Evolutionary conservation across 1,284 basidiomycete genomes (phyloP).

Genomic region (Mrakiaceae sp.): DNA sequence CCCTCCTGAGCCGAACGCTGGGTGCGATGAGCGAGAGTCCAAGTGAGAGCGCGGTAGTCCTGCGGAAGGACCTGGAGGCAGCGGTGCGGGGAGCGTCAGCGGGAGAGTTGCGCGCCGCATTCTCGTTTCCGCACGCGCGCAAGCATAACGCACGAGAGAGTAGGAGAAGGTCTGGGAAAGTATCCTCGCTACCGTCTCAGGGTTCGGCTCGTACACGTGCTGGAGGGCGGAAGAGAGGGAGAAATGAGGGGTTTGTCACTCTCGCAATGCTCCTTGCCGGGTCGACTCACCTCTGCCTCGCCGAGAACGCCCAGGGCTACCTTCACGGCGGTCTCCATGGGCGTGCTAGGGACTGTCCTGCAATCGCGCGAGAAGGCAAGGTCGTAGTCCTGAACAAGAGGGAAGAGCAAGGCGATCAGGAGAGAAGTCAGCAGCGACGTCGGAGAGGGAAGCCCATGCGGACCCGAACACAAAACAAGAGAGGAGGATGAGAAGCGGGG

Average conservation of each 20-base stretch:
- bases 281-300: conserved; percentile 6
- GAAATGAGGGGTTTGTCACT: neutral
- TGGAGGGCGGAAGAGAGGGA: neutral
- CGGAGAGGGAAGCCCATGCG: too few relatives aligned
- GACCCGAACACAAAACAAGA: too few relatives aligned
- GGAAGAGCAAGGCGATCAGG: neutral
- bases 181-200: conserved; percentile 10
- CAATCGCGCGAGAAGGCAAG: neutral
- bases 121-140: neutral
- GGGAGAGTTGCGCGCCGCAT: neutral
- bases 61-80: conserved; percentile 11
- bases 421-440: neutral
- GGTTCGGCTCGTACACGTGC: conserved; percentile 1
- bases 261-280: too few relatives aligned
- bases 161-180: conserved; percentile 16
- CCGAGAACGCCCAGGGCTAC: conserved; percentile 13
- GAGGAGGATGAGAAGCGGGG: too few relatives aligned
- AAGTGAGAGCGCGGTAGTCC: conserved; percentile 15
- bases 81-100: neutral
- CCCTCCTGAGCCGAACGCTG: conserved; percentile 16
- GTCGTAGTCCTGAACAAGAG: neutral
- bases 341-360: conserved; percentile 11
- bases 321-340: conserved; percentile 14
- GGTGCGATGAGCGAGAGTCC: conserved; percentile 15
- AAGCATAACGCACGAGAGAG: conserved; percentile 9